Evolutionary conservation across 106 monocot species (phyloP).

Genomic region (Phalaenopsis equestris): DNA sequence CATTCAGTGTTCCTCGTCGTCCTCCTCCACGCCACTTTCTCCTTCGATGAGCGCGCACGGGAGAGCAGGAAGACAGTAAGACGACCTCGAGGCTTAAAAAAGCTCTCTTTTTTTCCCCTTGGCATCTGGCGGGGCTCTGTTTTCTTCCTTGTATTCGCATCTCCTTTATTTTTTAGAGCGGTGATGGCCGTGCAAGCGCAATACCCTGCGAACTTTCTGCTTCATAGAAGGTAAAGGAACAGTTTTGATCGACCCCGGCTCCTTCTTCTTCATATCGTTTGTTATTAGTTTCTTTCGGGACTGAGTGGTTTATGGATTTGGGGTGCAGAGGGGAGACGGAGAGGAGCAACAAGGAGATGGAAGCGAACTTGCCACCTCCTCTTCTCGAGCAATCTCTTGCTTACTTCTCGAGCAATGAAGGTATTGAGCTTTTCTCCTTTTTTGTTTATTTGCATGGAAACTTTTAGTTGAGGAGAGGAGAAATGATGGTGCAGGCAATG

Average conservation of each 20-base stretch:
- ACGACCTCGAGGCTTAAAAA: not conserved
- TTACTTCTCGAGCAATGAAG: constrained; percentile 18
- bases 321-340: constrained; percentile 16
- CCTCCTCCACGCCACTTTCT: not conserved
- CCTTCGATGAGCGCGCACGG: not conserved
- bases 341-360: constrained; percentile 18
- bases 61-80: constrained; percentile 3
- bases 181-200: constrained; percentile 61
- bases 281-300: not conserved
- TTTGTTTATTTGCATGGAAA: not conserved
- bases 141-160: not conserved
- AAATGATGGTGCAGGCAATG: not conserved
- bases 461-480: not conserved
- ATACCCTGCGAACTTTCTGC: constrained; percentile 31
- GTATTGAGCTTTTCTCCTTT: constrained; percentile 3
- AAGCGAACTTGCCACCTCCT: constrained; percentile 4
- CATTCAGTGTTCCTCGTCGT: not conserved
- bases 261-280: not conserved
- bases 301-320: not conserved
- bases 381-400: constrained; percentile 16
- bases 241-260: not conserved
- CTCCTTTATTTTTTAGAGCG: not conserved
- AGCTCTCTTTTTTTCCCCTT: not conserved
- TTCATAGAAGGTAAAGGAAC: constrained; percentile 22
- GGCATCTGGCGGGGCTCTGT: not conserved